Conservation (phyloP, 495 filamentous ascomycete species). For the Peziza echinospora region DNA sequence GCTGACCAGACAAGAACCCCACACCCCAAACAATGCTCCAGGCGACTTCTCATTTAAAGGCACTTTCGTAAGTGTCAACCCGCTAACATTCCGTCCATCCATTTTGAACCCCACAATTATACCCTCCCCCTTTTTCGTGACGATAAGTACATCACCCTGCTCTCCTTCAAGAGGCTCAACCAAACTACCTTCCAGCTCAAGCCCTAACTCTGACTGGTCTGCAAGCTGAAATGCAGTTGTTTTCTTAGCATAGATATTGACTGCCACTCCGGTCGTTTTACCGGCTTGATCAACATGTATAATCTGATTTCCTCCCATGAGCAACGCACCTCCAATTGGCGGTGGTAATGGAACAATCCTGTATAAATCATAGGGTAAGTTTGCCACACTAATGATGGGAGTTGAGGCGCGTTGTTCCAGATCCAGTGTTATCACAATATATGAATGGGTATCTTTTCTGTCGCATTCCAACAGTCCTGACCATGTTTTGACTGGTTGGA, state of each 20-base stretch:
- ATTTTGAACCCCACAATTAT: constrained; percentile 61
- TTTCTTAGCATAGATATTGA: constrained; percentile 68
- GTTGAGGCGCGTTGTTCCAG: constrained; percentile 86
- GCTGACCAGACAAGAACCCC: constrained; percentile 44
- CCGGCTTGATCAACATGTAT: constrained; percentile 93
- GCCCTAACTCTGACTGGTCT: constrained; percentile 62
- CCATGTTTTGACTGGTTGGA: constrained; percentile 48
- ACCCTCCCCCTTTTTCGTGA: constrained; percentile 54
- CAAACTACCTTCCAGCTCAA: constrained; percentile 63
- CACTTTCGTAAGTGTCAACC: constrained; percentile 46
- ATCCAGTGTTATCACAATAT: constrained; percentile 87
- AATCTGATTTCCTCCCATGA: constrained; percentile 73
- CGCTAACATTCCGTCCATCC: constrained; percentile 83
- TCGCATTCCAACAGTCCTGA: constrained; percentile 43
- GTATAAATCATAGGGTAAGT: constrained; percentile 75
- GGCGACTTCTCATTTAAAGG: constrained; percentile 33
- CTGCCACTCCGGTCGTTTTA: constrained; percentile 79
- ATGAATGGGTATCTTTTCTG: constrained; percentile 64
- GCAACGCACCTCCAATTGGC: constrained; percentile 68
- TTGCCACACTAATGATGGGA: constrained; percentile 62
- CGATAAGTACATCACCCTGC: constrained; percentile 62
- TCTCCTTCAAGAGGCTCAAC: constrained; percentile 54
- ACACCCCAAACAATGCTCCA: constrained; percentile 28
- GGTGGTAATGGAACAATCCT: constrained; percentile 63
- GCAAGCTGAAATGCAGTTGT: constrained; percentile 57